Evolutionary conservation across 306 rosid species (phyloP).

Genomic region (Fragaria vesca): DNA sequence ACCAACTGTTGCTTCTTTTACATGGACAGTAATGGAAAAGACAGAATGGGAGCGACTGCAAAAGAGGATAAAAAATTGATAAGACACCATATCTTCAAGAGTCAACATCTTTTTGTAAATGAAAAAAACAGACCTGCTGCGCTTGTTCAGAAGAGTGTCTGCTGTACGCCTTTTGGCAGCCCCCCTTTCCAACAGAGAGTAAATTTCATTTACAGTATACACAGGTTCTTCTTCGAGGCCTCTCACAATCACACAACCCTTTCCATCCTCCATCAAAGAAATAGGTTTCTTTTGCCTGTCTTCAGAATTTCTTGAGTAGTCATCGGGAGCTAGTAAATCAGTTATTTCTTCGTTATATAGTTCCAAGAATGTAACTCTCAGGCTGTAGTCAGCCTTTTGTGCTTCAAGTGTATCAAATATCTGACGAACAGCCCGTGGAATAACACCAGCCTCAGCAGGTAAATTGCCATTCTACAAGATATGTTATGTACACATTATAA

Average conservation of each 20-base stretch:
- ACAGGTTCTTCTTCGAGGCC: constrained; percentile 96
- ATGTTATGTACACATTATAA: neutral
- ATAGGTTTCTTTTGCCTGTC: constrained; percentile 77
- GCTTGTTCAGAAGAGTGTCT: constrained; percentile 88
- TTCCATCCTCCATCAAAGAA: constrained; percentile 89
- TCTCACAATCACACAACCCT: constrained; percentile 83
- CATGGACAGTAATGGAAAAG: constrained; percentile 78
- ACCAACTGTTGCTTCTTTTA: constrained; percentile 79
- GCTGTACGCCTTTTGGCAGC: constrained; percentile 91
- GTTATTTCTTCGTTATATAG: constrained; percentile 92
- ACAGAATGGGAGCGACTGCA: constrained; percentile 98
- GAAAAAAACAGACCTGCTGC: constrained; percentile 61
- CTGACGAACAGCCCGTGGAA: constrained; percentile 93
- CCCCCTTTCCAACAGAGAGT: constrained; percentile 75
- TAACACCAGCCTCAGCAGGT: constrained; percentile 90
- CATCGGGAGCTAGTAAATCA: constrained; percentile 81
- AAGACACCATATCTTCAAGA: constrained; percentile 14
- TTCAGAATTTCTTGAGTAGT: constrained; percentile 53
- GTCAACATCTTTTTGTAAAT: neutral
- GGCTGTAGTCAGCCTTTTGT: constrained; percentile 82
- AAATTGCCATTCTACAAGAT: constrained; percentile 70
- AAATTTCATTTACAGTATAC: constrained; percentile 74
- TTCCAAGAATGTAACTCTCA: constrained; percentile 92
- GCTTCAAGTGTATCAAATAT: constrained; percentile 85
- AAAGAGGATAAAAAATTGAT: constrained; percentile 5